Conservation (phyloP, 768 basidiomycete genomes). For the Mycena latifolia region DNA sequence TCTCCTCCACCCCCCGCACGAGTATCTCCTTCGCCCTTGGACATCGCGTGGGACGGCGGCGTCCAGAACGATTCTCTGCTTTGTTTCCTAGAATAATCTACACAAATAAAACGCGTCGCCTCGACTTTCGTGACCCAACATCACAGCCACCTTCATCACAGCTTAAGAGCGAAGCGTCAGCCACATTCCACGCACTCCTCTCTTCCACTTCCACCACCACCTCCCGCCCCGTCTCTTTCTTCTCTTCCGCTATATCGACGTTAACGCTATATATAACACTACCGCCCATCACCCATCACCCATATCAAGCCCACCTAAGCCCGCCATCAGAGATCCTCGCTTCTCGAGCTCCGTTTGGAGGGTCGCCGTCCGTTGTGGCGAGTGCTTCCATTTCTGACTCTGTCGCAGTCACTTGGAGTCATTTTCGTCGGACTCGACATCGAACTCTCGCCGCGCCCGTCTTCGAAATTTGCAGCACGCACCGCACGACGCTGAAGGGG, state of each 20-base stretch:
- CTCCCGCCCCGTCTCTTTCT: neutral
- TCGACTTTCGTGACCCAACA: neutral
- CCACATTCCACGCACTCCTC: neutral
- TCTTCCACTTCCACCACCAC: neutral
- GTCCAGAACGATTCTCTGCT: too few species aligned
- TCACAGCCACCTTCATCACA: neutral
- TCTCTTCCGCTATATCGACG: neutral
- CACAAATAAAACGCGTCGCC: neutral
- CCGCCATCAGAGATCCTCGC: slow-evolving; percentile 3
- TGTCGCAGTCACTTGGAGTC: too few species aligned
- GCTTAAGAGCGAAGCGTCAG: neutral
- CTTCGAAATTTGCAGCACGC: neutral
- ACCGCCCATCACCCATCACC: slow-evolving; percentile 24
- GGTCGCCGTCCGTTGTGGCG: neutral
- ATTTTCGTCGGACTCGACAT: too few species aligned
- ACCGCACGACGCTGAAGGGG: too few species aligned
- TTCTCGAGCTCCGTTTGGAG: slow-evolving; percentile 17
- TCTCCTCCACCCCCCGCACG: slow-evolving; percentile 46
- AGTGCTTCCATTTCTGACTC: too few species aligned
- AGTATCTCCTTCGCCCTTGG: slow-evolving; percentile 63
- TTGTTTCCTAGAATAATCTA: too few species aligned
- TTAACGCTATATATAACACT: slow-evolving; percentile 22
- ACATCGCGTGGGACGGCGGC: slow-evolving; percentile 64
- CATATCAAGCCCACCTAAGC: slow-evolving; percentile 14
- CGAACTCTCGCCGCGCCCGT: slow-evolving; percentile 6